phyloP scores from a whole-genome alignment of 495 filamentous ascomycete species.

The Penicillium simplicissimum region DNA sequence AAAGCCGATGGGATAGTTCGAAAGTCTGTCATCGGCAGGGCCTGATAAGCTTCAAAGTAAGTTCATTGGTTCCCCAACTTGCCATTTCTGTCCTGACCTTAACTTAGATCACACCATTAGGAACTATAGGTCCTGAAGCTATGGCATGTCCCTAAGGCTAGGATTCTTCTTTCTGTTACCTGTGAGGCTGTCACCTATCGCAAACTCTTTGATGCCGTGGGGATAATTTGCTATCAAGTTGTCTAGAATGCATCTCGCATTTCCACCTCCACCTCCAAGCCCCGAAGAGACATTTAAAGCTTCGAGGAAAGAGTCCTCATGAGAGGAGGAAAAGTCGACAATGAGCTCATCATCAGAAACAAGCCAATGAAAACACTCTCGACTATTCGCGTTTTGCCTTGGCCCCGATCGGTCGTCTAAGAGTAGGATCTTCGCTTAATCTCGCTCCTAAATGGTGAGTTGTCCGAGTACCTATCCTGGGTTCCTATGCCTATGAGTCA shows the following conservation, averaged over 20 bases:
- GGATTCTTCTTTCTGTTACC: too few relatives aligned
- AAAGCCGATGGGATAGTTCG: not conserved
- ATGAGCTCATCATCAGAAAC: not conserved
- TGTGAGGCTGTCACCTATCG: not conserved
- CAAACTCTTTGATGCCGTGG: not conserved
- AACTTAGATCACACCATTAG: not conserved
- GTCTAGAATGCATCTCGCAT: not conserved
- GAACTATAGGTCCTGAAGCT: not conserved
- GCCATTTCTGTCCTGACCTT: not conserved
- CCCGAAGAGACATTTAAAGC: not conserved
- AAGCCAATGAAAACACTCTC: not conserved
- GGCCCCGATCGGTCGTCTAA: not conserved
- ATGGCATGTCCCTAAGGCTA: not conserved
- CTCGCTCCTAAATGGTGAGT: not conserved
- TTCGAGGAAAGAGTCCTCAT: not conserved
- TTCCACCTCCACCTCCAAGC: not conserved
- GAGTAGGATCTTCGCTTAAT: not conserved
- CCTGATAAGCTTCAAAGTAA: not conserved
- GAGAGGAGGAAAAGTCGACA: not conserved
- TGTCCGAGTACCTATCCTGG: not conserved
- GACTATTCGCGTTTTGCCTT: not conserved
- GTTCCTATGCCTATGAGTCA: not conserved
- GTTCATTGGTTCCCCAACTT: not conserved
- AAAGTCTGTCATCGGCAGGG: not conserved
- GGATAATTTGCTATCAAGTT: not conserved